Percentiles rank a stretch among this genome's conserved stretches.
Evolutionary conservation across 106 monocot species (phyloP).

Genomic region (Dendrobium chrysotoxum): DNA sequence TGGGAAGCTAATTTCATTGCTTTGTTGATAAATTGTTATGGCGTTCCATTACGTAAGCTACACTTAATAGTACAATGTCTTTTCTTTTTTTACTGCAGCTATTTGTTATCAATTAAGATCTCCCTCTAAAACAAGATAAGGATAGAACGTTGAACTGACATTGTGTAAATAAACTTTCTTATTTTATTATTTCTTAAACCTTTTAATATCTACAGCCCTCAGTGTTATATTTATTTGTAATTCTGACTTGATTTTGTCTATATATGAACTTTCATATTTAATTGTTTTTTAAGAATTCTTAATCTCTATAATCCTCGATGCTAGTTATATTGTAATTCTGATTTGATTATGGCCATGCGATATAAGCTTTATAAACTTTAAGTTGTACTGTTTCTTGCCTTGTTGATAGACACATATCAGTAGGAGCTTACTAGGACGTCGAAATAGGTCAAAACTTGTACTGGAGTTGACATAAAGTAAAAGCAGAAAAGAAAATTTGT

Average conservation of each 20-base stretch:
- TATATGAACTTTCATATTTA: background rate
- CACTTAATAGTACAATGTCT: background rate
- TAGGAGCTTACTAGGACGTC: background rate
- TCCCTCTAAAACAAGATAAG: background rate
- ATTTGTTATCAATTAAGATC: background rate
- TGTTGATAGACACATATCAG: background rate
- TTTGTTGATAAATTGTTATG: background rate
- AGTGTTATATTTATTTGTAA: background rate
- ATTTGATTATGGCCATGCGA: background rate
- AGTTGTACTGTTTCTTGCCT: background rate
- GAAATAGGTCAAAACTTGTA: background rate
- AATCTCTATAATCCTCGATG: background rate
- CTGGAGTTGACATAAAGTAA: background rate
- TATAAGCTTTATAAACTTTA: background rate
- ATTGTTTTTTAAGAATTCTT: background rate
- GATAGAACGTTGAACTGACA: background rate
- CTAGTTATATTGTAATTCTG: background rate
- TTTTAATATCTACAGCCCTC: background rate
- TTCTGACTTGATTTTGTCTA: background rate
- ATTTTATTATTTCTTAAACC: background rate
- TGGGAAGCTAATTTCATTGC: background rate
- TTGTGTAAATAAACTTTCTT: background rate
- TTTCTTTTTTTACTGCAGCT: background rate
- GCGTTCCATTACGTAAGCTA: background rate
- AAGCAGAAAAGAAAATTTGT: background rate